Base-by-base conservation (phyloP, 2,329 filamentous ascomycete genomes). In the Fusarium sp. region DNA sequence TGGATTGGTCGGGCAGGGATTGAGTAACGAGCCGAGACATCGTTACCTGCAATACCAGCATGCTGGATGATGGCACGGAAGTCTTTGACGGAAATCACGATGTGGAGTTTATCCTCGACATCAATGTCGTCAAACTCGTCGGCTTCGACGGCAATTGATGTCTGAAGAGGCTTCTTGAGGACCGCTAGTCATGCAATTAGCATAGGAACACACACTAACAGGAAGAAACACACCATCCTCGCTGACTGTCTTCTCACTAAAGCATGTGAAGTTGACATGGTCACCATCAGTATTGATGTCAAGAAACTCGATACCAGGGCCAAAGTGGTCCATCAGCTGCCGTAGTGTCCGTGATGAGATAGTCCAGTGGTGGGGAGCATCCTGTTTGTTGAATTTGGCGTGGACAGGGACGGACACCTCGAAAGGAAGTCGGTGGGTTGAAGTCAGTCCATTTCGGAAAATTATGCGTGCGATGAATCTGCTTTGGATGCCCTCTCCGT, bases 21-120 rank as follows among this genome's bases (percentile, higher is more conserved):
- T 2, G 94, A 95, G 82, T 95, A 95, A 63, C 87, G 87, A 14
- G 93, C 92, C 18, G 88, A 89, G 16, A 95, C 85, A 54, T 89
- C 88, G n/a, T 90, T 91, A 62, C 91, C 90, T 7, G 92, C 88
- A 27, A 91, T 90, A 27, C 92, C 92, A 11, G 94, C 93, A 82
- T 96, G 94, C 37, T 91, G 89, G 61, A 95, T 90, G 64, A 95
- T 94, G 37, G 93, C 92, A 60, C 93, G 92, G 81, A 95, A 95
- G 82, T 96, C 94, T 78, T 94, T 95, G 79, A 96, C 93, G 76
- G 91, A 94, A 79, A 95, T 93, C 68, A 94, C 90, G 77, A 95
- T 93, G 79, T 95, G 94, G 66, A 95, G 87, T 60, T 92, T 92
- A 69, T 94, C 91, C 79, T 95, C 91, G 34, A 94, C 91, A 25